phyloP scores from a whole-genome alignment of 1,139 yeast species.

The Blastobotrys persicus region DNA sequence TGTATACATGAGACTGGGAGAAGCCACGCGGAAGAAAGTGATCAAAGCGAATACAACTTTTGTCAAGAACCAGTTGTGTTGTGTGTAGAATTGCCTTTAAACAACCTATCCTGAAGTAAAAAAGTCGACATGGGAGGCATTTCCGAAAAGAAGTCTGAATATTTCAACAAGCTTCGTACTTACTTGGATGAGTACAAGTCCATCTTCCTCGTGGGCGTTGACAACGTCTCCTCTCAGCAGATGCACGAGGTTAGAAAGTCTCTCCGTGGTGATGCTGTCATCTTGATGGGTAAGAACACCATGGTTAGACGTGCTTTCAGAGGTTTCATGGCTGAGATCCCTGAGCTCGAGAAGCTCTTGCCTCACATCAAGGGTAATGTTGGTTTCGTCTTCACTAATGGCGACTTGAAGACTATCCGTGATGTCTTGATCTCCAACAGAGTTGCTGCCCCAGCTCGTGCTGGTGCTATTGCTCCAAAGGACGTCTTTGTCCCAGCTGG shows the following conservation, averaged over 20 bases:
- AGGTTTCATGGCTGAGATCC: slow-evolving; percentile 89
- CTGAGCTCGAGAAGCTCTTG: slow-evolving; percentile 92
- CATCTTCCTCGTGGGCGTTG: slow-evolving; percentile 98
- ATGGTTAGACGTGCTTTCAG: slow-evolving; percentile 99
- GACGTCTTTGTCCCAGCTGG: slow-evolving; percentile 98
- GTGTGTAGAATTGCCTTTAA: slow-evolving; percentile 59
- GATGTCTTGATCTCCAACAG: slow-evolving; percentile 83
- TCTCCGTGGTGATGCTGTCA: slow-evolving; percentile 91
- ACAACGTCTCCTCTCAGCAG: slow-evolving; percentile 99
- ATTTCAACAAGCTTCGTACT: slow-evolving; percentile 93
- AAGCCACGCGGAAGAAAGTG: not conserved
- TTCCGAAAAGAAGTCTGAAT: slow-evolving; percentile 95
- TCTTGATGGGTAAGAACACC: slow-evolving; percentile 99
- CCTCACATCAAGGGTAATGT: slow-evolving; percentile 97
- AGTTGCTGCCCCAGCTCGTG: slow-evolving; percentile 99
- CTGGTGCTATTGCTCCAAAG: slow-evolving; percentile 98
- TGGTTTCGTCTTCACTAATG: slow-evolving; percentile 99
- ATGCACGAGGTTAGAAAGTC: slow-evolving; percentile 99
- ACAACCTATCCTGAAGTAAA: slow-evolving; percentile 80
- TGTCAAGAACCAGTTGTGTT: not conserved
- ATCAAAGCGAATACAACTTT: not conserved
- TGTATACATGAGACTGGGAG: not conserved
- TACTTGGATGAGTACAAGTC: slow-evolving; percentile 91
- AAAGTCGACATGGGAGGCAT: slow-evolving; percentile 99
- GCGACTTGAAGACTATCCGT: slow-evolving; percentile 88